Conservation (phyloP, 1,284 basidiomycete genomes). For the Puccinia triticina region DNA sequence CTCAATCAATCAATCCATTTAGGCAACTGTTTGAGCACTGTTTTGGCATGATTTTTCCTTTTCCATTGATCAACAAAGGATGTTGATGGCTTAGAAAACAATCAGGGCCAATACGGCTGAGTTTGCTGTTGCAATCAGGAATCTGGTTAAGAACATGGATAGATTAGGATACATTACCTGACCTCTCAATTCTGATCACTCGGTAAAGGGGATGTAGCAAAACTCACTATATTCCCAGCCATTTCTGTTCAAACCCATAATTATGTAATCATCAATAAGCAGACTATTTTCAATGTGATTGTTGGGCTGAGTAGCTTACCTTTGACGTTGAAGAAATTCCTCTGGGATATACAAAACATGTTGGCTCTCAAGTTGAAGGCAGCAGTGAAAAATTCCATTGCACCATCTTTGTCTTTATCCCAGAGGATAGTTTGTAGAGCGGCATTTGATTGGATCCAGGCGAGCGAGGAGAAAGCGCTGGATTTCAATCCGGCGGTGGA, state of each 20-base stretch:
- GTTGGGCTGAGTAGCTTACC: constrained; percentile 63
- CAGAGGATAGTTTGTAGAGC: constrained; percentile 73
- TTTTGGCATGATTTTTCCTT: constrained; percentile 60
- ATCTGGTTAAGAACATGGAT: constrained; percentile 62
- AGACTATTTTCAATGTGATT: constrained; percentile 43
- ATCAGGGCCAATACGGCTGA: constrained; percentile 93
- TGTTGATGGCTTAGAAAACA: constrained; percentile 84
- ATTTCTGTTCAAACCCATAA: constrained; percentile 70
- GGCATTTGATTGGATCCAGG: constrained; percentile 70
- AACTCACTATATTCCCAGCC: constrained; percentile 84
- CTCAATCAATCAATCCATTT: too few species aligned
- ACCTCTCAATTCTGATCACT: background rate
- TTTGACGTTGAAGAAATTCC: constrained; percentile 96
- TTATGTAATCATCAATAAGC: background rate
- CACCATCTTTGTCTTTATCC: constrained; percentile 97
- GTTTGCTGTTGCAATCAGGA: constrained; percentile 98
- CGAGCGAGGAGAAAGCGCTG: background rate
- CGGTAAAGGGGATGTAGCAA: background rate
- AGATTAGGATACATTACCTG: background rate
- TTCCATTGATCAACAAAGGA: constrained; percentile 65
- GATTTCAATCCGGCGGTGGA: constrained; percentile 46
- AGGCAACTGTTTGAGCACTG: constrained; percentile 62
- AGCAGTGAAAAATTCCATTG: constrained; percentile 93
- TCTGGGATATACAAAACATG: constrained; percentile 83
- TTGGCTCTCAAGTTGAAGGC: constrained; percentile 87